A percentile compares a stretch with the other conserved stretches of the same genome.
phyloP scores from a whole-genome alignment of 2,329 filamentous ascomycete species.

The Pyrenochaeta sp. region DNA sequence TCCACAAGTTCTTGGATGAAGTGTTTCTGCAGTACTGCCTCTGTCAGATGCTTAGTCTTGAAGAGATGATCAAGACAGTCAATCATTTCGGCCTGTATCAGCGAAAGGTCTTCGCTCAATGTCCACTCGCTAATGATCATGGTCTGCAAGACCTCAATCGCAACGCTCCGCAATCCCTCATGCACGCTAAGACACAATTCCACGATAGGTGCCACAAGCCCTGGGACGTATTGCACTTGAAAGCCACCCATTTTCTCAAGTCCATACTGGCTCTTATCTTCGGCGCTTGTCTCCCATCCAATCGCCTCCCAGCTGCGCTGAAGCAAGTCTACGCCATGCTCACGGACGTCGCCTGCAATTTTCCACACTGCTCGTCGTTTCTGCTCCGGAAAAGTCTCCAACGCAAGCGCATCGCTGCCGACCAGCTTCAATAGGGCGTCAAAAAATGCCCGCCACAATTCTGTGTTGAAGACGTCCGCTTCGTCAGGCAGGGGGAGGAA shows the following conservation, averaged over 20 bases:
- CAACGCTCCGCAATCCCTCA: constrained; percentile 86
- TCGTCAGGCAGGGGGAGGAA: constrained; percentile 91
- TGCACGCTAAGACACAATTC: constrained; percentile 96
- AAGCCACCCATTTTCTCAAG: constrained; percentile 90
- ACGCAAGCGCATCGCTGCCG: constrained; percentile 83
- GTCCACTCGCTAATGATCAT: constrained; percentile 99
- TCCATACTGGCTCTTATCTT: constrained; percentile 80
- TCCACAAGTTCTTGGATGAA: constrained; percentile 87
- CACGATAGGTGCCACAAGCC: constrained; percentile 88
- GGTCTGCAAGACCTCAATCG: constrained; percentile 90
- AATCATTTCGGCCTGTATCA: constrained; percentile 96
- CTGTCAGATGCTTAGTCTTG: constrained; percentile 86
- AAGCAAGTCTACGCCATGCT: constrained; percentile 86
- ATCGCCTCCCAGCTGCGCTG: constrained; percentile 92
- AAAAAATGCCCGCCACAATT: constrained; percentile 94
- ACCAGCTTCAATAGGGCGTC: constrained; percentile 88
- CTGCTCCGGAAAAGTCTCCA: constrained; percentile 97
- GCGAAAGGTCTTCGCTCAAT: constrained; percentile 86
- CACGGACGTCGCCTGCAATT: constrained; percentile 94
- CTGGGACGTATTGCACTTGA: constrained; percentile 97
- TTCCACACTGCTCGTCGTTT: constrained; percentile 98
- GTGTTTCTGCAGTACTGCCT: constrained; percentile 89
- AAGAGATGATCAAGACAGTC: constrained; percentile 90
- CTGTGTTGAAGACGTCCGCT: constrained; percentile 89
- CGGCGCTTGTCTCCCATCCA: constrained; percentile 88